Evolutionary conservation across 2,329 filamentous ascomycete species (phyloP).

Genomic region (Sclerotinia sclerotiorum): DNA sequence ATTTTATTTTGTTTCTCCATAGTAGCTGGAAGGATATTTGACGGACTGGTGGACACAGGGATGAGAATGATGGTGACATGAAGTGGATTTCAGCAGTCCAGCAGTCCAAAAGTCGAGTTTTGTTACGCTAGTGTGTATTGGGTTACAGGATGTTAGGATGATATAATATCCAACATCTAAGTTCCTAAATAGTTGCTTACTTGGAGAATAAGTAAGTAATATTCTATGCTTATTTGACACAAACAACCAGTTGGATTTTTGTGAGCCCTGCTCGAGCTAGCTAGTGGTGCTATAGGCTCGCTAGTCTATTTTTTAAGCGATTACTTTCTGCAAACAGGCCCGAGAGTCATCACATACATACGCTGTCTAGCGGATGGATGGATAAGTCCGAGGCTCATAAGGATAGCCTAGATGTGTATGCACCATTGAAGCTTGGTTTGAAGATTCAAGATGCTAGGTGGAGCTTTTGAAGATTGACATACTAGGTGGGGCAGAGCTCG

Average conservation of each 20-base stretch:
- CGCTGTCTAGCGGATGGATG: neutral
- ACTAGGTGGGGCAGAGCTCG: neutral
- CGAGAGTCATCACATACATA: conserved; percentile 9
- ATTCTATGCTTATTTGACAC: neutral
- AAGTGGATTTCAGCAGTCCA: neutral
- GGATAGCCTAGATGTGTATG: conserved; percentile 11
- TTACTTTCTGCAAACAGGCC: conserved; percentile 1
- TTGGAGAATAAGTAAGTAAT: neutral
- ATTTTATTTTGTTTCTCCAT: conserved; percentile 8
- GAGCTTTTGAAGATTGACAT: too few relatives aligned
- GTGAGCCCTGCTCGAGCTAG: neutral
- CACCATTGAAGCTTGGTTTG: neutral
- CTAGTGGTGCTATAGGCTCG: neutral
- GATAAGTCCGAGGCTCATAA: neutral
- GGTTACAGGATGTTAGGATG: neutral
- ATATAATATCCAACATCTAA: conserved; percentile 2
- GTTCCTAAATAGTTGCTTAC: neutral
- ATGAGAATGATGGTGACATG: neutral
- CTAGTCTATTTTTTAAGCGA: neutral
- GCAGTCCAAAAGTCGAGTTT: neutral
- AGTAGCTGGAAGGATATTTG: neutral
- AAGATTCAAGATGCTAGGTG: neutral
- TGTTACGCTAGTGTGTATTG: conserved; percentile 2
- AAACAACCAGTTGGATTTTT: neutral
- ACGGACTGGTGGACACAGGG: neutral